Evolutionary conservation across 225 moss, liverwort and hornwort genomes (phyloP).

Genomic region (Marchantia polymorpha): DNA sequence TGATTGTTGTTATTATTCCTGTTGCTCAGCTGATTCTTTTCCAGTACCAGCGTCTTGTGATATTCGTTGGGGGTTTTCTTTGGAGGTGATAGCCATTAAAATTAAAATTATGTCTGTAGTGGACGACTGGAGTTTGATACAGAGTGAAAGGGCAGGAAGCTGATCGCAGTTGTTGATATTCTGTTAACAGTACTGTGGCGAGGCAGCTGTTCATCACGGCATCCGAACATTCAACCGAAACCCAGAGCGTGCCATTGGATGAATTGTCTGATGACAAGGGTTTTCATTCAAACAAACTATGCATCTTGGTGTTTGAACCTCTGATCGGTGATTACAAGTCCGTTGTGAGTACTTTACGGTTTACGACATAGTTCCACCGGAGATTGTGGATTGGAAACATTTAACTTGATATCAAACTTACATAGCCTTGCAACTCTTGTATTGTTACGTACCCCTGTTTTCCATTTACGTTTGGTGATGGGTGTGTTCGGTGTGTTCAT

Average conservation of each 20-base stretch:
- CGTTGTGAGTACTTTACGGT: constrained; percentile 38
- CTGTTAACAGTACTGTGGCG: constrained; percentile 43
- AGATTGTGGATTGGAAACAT: too few relatives aligned
- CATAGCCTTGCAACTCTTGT: too few relatives aligned
- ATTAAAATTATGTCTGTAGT: neutral
- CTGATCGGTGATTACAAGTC: constrained; percentile 58
- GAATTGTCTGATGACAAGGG: constrained; percentile 3
- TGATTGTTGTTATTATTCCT: too few relatives aligned
- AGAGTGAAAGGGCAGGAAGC: neutral
- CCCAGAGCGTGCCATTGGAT: neutral
- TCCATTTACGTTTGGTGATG: too few relatives aligned
- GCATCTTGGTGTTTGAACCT: constrained; percentile 64
- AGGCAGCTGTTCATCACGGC: constrained; percentile 62
- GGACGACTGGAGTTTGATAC: neutral
- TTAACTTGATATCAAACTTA: too few relatives aligned
- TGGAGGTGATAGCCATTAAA: too few relatives aligned
- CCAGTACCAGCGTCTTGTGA: too few relatives aligned
- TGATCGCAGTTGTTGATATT: neutral
- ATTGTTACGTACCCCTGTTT: too few relatives aligned
- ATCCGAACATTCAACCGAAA: constrained; percentile 26
- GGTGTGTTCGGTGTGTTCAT: too few relatives aligned
- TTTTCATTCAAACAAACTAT: constrained; percentile 38
- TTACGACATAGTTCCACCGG: too few relatives aligned
- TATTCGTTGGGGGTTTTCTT: too few relatives aligned
- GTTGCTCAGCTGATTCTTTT: neutral